phyloP scores from a whole-genome alignment of 129 eudicot species.

The Dittrichia graveolens region DNA sequence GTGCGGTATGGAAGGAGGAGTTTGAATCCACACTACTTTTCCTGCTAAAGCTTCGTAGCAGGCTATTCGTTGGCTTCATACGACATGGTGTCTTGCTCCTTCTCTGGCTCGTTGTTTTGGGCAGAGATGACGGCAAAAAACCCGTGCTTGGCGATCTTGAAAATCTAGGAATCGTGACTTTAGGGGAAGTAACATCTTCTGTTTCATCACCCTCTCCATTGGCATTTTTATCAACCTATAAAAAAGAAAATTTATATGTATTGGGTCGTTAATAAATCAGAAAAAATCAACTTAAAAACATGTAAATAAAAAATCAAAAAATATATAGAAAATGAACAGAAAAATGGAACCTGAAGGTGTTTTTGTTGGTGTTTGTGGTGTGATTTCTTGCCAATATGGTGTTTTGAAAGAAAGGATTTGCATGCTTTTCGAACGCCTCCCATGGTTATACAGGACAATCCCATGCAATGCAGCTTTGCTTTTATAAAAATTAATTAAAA shows the following conservation, averaged over 20 bases:
- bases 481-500: conserved; percentile 5
- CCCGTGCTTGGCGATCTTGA: conserved; percentile 33
- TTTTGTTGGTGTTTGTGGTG: conserved; percentile 12
- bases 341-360: conserved; percentile 15
- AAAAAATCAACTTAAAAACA: background rate
- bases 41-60: conserved; percentile 39
- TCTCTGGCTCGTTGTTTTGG: conserved; percentile 41
- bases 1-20: conserved; percentile 4
- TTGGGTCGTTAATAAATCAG: too few species aligned
- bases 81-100: conserved; percentile 28
- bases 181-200: conserved; percentile 21
- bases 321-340: background rate
- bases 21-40: conserved; percentile 35
- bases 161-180: conserved; percentile 33
- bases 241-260: too few species aligned
- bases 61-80: conserved; percentile 21
- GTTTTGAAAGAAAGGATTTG: conserved; percentile 49
- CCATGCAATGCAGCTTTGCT: conserved; percentile 21
- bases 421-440: conserved; percentile 52
- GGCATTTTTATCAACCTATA: conserved; percentile 14
- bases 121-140: conserved; percentile 16
- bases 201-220: background rate
- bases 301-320: background rate
- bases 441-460: conserved; percentile 21
- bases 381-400: conserved; percentile 42